phyloP scores from a whole-genome alignment of 441 rosid genomes.

The Iberis amara region DNA sequence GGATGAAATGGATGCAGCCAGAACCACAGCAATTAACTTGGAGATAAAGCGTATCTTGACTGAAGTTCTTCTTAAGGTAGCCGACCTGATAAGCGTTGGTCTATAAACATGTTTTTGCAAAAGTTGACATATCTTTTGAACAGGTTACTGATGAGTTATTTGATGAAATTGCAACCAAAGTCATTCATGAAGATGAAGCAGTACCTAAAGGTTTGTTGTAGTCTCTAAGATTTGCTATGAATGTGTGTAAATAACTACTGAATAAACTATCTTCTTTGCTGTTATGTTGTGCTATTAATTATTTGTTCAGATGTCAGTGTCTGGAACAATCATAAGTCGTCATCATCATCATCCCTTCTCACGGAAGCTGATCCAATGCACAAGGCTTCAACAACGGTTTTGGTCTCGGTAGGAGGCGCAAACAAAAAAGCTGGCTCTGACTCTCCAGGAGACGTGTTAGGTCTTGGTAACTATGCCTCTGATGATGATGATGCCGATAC shows the following conservation, averaged over 20 bases:
- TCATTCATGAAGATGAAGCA: constrained; percentile 69
- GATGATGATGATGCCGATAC: constrained; percentile 57
- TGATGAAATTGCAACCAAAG: constrained; percentile 89
- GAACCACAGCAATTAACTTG: constrained; percentile 68
- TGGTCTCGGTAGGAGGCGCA: constrained; percentile 40
- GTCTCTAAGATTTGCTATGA: constrained; percentile 12
- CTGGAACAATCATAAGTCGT: constrained; percentile 35
- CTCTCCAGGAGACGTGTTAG: constrained; percentile 66
- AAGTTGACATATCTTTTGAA: constrained; percentile 30
- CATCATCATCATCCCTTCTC: constrained; percentile 34
- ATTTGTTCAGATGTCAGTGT: constrained; percentile 37
- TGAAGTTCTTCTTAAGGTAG: constrained; percentile 93
- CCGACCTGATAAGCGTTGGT: constrained; percentile 23
- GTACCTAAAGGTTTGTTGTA: constrained; percentile 49
- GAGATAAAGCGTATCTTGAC: constrained; percentile 93
- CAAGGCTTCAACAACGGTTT: constrained; percentile 47
- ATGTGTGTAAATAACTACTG: constrained; percentile 15
- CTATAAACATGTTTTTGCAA: constrained; percentile 7
- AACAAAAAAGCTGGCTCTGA: constrained; percentile 51
- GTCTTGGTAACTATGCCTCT: constrained; percentile 89
- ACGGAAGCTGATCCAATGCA: constrained; percentile 32
- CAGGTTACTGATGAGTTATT: constrained; percentile 92
- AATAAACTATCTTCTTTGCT: constrained; percentile 10
- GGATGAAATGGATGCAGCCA: constrained; percentile 76
- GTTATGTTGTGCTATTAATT: constrained; percentile 21